These are phyloP conservation scores for Vitis hybrid DNA, from an alignment of 177 flowering plant genomes.

Conservation along the genomic window DNA sequence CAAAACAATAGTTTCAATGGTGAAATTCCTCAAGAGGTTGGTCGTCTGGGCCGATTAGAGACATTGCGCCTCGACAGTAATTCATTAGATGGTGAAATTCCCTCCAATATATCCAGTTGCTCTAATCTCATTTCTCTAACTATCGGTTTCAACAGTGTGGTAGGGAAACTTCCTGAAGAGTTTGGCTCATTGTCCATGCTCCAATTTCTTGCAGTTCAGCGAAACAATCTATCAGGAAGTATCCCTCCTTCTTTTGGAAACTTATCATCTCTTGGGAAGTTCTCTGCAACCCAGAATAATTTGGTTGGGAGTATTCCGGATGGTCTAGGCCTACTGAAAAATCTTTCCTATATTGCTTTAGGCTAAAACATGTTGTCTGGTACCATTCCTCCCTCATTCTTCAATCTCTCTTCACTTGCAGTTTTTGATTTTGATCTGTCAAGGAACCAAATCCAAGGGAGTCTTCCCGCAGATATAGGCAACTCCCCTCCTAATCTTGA, in stretches of 20 bases:
- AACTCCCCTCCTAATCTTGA: constrained; percentile 7
- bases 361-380: constrained; percentile 14
- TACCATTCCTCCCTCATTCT: constrained; percentile 18
- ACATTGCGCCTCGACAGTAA: neutral
- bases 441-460: constrained; percentile 16
- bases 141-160: neutral
- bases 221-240: constrained; percentile 12
- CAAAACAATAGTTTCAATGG: constrained; percentile 6
- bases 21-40: constrained; percentile 10
- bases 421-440: neutral
- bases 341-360: neutral
- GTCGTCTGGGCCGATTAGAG: neutral
- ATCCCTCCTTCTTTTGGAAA: constrained; percentile 16
- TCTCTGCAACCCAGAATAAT: neutral
- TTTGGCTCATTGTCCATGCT: constrained; percentile 17
- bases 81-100: constrained; percentile 1
- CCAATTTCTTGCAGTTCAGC: neutral
- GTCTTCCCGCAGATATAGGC: constrained; percentile 10
- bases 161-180: constrained; percentile 4
- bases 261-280: neutral
- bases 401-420: constrained; percentile 16
- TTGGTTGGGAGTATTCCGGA: neutral
- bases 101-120: constrained; percentile 3
- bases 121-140: neutral
- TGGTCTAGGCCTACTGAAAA: constrained; percentile 2